phyloP scores from a whole-genome alignment of 495 filamentous ascomycete species.

The Clavariopsis aquatica region DNA sequence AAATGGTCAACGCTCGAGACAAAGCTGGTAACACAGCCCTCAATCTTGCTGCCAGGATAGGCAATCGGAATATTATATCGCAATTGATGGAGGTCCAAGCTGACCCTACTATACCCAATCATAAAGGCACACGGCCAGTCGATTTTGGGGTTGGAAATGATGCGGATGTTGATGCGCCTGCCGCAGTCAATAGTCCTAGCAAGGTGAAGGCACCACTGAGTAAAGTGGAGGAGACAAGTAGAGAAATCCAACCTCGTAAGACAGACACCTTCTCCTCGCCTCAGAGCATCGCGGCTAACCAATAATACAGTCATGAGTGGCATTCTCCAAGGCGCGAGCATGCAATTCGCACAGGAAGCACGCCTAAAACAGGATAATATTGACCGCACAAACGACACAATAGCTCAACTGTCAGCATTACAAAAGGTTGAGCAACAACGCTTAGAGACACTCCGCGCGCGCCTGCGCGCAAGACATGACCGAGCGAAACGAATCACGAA shows the following conservation, averaged over 20 bases:
- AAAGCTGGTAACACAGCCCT: constrained; percentile 91
- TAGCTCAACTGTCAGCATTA: constrained; percentile 76
- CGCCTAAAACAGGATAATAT: constrained; percentile 79
- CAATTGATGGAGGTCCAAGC: constrained; percentile 92
- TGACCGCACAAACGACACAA: constrained; percentile 70
- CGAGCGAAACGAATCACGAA: constrained; percentile 64
- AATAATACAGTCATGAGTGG: constrained; percentile 25
- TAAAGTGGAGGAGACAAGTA: constrained; percentile 41
- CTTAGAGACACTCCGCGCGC: constrained; percentile 65
- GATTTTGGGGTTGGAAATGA: constrained; percentile 91
- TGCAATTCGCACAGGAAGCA: constrained; percentile 72
- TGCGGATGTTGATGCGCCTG: constrained; percentile 47
- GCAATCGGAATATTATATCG: constrained; percentile 85
- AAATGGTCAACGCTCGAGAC: constrained; percentile 92
- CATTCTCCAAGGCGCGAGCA: constrained; percentile 72
- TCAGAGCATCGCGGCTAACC: not conserved
- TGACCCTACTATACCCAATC: constrained; percentile 84
- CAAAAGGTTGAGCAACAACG: constrained; percentile 72
- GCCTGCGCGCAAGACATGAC: constrained; percentile 59
- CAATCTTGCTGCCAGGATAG: constrained; percentile 86
- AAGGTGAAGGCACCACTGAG: constrained; percentile 42
- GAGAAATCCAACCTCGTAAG: constrained; percentile 57
- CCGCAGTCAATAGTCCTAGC: constrained; percentile 40
- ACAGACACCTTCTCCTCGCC: constrained; percentile 38
- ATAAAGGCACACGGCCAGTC: constrained; percentile 77